These are phyloP conservation scores for Podospora sp. DNA, from an alignment of 495 filamentous ascomycete genomes.

Conservation along the genomic window DNA sequence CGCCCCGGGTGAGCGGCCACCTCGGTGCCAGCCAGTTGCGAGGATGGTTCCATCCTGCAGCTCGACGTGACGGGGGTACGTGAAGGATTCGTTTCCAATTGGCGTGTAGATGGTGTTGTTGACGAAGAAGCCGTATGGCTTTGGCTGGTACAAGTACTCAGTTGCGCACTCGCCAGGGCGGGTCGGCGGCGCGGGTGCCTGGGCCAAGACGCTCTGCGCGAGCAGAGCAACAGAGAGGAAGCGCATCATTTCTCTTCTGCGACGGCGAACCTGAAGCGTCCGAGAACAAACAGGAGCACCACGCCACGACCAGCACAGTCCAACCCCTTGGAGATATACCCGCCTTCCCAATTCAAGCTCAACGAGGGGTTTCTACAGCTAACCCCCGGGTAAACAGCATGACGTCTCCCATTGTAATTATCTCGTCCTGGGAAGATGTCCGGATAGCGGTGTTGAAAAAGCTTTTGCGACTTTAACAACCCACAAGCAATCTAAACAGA, in stretches of 20 bases:
- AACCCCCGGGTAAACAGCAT: not conserved
- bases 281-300: not conserved
- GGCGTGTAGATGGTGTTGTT: slow-evolving; percentile 46
- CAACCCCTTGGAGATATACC: not conserved
- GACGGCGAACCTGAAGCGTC: not conserved
- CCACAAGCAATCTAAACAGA: not conserved
- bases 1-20: slow-evolving; percentile 54
- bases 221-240: not conserved
- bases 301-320: not conserved
- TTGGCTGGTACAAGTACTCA: not conserved
- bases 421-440: not conserved
- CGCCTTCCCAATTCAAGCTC: not conserved
- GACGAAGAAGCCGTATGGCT: slow-evolving; percentile 29
- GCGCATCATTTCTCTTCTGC: not conserved
- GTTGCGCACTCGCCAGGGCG: no score
- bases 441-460: not conserved
- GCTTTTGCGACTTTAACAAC: not conserved
- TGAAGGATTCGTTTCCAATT: slow-evolving; percentile 38
- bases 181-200: no score
- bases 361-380: not conserved
- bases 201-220: no score
- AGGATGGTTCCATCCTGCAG: slow-evolving; percentile 53
- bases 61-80: slow-evolving; percentile 56
- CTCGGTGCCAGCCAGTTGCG: slow-evolving; percentile 61
- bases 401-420: not conserved